Conservation (phyloP, 164 flowering plant genomes). For the Echeveria elegans region DNA sequence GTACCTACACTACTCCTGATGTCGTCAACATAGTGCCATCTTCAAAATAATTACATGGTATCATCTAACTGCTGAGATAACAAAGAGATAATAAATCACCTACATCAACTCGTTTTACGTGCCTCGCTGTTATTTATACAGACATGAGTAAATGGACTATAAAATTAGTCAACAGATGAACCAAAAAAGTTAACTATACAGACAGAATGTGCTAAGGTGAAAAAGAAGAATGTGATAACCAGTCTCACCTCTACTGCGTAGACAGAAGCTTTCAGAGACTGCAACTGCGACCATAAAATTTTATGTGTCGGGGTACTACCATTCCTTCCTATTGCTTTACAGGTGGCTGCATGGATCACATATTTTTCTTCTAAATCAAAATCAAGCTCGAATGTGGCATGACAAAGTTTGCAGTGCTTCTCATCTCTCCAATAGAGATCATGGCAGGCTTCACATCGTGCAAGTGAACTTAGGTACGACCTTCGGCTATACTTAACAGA, state of each 20-base stretch:
- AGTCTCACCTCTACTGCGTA: slow-evolving; percentile 80
- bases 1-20: not conserved
- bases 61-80: not conserved
- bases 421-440: slow-evolving; percentile 98
- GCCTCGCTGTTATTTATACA: too few species aligned
- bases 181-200: too few species aligned
- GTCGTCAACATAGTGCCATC: not conserved
- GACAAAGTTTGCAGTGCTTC: slow-evolving; percentile 86
- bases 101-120: not conserved
- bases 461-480: slow-evolving; percentile 63
- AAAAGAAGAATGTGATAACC: not conserved
- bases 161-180: too few species aligned
- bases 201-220: not conserved
- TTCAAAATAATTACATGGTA: not conserved
- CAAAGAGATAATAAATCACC: not conserved
- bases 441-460: slow-evolving; percentile 79
- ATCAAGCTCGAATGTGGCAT: slow-evolving; percentile 87
- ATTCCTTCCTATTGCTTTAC: slow-evolving; percentile 35
- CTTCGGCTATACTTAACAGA: slow-evolving; percentile 30
- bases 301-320: slow-evolving; percentile 31
- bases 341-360: slow-evolving; percentile 73
- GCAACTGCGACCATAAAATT: slow-evolving; percentile 65
- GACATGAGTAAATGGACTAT: too few species aligned
- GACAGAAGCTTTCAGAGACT: slow-evolving; percentile 82
- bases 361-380: slow-evolving; percentile 90